Percentiles rank a stretch among this genome's conserved stretches.
These are phyloP conservation scores for Fusarium abutilonis DNA, from an alignment of 2,329 filamentous ascomycete genomes.

Conservation along the genomic window DNA sequence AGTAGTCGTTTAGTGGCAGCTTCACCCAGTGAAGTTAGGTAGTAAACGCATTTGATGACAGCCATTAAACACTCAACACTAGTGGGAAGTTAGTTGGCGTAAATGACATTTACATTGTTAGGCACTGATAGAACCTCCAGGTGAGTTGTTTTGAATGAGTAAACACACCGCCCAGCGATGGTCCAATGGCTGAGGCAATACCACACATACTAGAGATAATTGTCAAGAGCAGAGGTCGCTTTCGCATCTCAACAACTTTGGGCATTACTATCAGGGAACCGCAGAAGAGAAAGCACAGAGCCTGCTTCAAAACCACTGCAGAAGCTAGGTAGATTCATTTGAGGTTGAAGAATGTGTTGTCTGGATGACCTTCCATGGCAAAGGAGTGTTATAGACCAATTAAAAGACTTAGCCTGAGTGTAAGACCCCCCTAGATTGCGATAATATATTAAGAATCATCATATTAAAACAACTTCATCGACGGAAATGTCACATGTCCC, in stretches of 20 bases:
- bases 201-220: slow-evolving; percentile 41
- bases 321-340: slow-evolving; percentile 46
- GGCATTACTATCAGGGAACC: slow-evolving; percentile 29
- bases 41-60: slow-evolving; percentile 17
- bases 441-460: too few species aligned
- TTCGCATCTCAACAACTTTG: slow-evolving; percentile 29
- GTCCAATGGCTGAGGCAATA: slow-evolving; percentile 30
- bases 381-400: too few species aligned
- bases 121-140: slow-evolving; percentile 37
- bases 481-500: too few species aligned
- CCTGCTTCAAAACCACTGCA: slow-evolving; percentile 43
- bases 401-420: too few species aligned
- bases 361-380: too few species aligned
- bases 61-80: slow-evolving; percentile 32
- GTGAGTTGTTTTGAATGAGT: slow-evolving; percentile 34
- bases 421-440: too few species aligned
- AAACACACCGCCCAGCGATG: slow-evolving; percentile 35
- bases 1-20: not conserved
- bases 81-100: rapidly evolving
- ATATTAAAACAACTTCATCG: too few species aligned
- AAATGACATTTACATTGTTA: rapidly evolving
- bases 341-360: slow-evolving; percentile 44
- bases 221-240: slow-evolving; percentile 21
- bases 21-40: slow-evolving; percentile 19
- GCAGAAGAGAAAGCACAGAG: slow-evolving; percentile 40